phyloP scores from a whole-genome alignment of 176 grass and related monocot species.

The Aegilops speltoides region DNA sequence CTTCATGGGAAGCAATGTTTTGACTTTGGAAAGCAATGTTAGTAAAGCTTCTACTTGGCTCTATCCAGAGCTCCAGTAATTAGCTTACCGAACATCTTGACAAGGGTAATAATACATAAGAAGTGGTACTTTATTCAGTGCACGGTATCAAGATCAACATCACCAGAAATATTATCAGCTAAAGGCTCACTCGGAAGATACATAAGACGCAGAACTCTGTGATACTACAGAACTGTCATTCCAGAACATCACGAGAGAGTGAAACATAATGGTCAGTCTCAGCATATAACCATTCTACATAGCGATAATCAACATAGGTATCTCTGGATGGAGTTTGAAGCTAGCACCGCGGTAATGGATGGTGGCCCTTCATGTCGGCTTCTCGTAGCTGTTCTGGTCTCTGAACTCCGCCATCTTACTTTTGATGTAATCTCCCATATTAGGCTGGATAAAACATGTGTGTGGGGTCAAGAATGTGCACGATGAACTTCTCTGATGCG shows the following conservation, averaged over 20 bases:
- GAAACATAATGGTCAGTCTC: not conserved
- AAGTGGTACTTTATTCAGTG: not conserved
- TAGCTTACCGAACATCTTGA: not conserved
- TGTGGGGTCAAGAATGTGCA: slow-evolving; percentile 77
- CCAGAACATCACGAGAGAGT: not conserved
- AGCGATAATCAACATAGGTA: not conserved
- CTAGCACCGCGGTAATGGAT: not conserved
- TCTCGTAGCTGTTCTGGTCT: slow-evolving; percentile 90
- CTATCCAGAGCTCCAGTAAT: not conserved
- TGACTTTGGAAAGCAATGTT: not conserved
- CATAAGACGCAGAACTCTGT: not conserved
- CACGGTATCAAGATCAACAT: not conserved
- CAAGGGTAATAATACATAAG: too few species aligned
- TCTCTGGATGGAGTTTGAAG: not conserved
- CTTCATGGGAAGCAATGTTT: too few species aligned
- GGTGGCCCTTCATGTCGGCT: slow-evolving; percentile 48
- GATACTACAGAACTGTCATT: not conserved
- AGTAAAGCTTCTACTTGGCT: not conserved
- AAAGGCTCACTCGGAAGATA: not conserved
- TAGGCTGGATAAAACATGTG: slow-evolving; percentile 94
- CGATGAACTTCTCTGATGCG: slow-evolving; percentile 72
- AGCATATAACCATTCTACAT: not conserved
- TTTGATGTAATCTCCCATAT: slow-evolving; percentile 62
- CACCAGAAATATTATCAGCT: not conserved
- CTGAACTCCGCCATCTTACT: slow-evolving; percentile 79